A percentile compares a stretch with the other conserved stretches of the same genome.
Conservation (phyloP, 1,284 basidiomycete genomes). For the Malassezia restricta region DNA sequence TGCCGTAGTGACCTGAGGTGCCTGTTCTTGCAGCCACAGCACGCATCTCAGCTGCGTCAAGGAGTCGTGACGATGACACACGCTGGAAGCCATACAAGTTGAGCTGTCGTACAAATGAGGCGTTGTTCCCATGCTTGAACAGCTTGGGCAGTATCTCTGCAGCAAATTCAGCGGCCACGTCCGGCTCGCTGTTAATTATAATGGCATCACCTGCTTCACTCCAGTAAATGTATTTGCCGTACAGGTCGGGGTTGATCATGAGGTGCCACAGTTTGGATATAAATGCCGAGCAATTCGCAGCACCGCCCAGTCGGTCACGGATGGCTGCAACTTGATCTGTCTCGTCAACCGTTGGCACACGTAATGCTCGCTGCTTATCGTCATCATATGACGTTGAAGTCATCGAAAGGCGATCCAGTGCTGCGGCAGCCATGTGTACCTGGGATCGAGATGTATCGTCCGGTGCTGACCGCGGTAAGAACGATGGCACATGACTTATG, state of each 20-base stretch:
- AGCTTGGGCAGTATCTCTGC: slow-evolving; percentile 38
- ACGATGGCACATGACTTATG: neutral
- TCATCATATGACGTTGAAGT: slow-evolving; percentile 4
- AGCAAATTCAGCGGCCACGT: slow-evolving; percentile 40
- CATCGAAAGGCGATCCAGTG: slow-evolving; percentile 17
- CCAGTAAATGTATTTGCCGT: slow-evolving; percentile 39
- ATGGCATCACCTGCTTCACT: slow-evolving; percentile 39
- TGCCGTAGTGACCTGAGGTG: neutral
- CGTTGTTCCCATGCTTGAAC: slow-evolving; percentile 46
- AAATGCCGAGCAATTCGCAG: slow-evolving; percentile 44
- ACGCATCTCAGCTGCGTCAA: slow-evolving; percentile 35
- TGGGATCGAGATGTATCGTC: slow-evolving; percentile 8
- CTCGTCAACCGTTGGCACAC: slow-evolving; percentile 24
- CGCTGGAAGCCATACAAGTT: slow-evolving; percentile 46
- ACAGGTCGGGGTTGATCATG: slow-evolving; percentile 40
- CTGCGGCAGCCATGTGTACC: slow-evolving; percentile 14
- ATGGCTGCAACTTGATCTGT: slow-evolving; percentile 40
- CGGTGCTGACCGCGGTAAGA: neutral
- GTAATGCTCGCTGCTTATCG: neutral
- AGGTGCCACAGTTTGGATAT: slow-evolving; percentile 46
- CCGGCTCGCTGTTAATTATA: slow-evolving; percentile 41
- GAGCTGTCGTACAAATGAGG: slow-evolving; percentile 42
- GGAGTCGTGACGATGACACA: slow-evolving; percentile 36
- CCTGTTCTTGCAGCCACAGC: slow-evolving; percentile 18
- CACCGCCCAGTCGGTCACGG: slow-evolving; percentile 40